Conservation (phyloP, 2,329 filamentous ascomycete species). For the Knoxdaviesia proteae region DNA sequence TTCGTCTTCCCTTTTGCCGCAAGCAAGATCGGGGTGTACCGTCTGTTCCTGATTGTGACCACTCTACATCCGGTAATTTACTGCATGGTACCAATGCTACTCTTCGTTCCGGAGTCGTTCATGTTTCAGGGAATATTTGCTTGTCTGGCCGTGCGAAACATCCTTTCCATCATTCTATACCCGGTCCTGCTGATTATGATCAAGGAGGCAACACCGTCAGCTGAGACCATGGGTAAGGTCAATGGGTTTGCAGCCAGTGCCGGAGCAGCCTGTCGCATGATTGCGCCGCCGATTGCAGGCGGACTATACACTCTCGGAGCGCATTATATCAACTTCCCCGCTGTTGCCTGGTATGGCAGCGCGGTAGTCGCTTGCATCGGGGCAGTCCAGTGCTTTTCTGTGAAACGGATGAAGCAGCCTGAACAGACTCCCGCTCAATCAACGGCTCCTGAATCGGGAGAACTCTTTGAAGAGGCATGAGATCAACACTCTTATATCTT, state of each 20-base stretch:
- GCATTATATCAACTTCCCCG: slow-evolving; percentile 32
- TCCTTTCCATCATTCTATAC: slow-evolving; percentile 43
- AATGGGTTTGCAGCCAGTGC: slow-evolving; percentile 47
- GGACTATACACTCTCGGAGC: slow-evolving; percentile 41
- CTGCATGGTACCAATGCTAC: slow-evolving; percentile 34
- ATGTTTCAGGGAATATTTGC: slow-evolving; percentile 37
- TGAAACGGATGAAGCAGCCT: slow-evolving; percentile 14
- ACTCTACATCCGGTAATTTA: slow-evolving; percentile 42
- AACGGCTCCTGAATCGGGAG: no score
- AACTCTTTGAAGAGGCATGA: slow-evolving; percentile 9
- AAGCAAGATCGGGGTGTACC: slow-evolving; percentile 34
- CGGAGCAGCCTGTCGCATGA: slow-evolving; percentile 44
- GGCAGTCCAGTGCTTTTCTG: slow-evolving; percentile 37
- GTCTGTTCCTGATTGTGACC: slow-evolving; percentile 35
- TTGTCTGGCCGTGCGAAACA: slow-evolving; percentile 34
- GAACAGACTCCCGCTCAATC: background rate
- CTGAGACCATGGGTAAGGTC: slow-evolving; percentile 36
- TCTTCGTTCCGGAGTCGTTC: slow-evolving; percentile 28
- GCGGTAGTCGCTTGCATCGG: slow-evolving; percentile 33
- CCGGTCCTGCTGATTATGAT: slow-evolving; percentile 45
- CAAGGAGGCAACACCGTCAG: slow-evolving; percentile 41
- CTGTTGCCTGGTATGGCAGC: slow-evolving; percentile 42
- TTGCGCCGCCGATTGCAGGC: slow-evolving; percentile 43
- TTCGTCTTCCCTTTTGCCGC: slow-evolving; percentile 41
- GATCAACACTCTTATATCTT: background rate